Percentiles rank a stretch among this genome's conserved stretches.
phyloP scores from a whole-genome alignment of 1,139 yeast species.

The Debaryomycetaceae sp. region DNA sequence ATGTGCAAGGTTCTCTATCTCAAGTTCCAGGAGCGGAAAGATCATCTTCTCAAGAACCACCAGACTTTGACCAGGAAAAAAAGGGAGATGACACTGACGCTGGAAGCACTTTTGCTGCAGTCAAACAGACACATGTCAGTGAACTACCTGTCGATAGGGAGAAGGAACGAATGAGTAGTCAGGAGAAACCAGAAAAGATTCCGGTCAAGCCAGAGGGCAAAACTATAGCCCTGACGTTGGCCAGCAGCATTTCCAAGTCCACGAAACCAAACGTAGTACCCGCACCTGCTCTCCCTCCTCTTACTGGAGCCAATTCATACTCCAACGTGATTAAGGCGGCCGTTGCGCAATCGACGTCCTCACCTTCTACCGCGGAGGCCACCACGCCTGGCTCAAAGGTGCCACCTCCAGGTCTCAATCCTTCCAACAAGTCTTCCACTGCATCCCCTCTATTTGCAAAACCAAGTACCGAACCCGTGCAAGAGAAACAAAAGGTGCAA shows the following conservation, averaged over 20 bases:
- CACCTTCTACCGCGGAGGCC: constrained; percentile 9
- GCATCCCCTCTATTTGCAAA: constrained; percentile 17
- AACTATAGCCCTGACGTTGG: not conserved
- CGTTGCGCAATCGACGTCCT: not conserved
- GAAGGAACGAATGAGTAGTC: not conserved
- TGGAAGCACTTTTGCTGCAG: not conserved
- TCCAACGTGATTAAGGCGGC: constrained; percentile 21
- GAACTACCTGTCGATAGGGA: not conserved
- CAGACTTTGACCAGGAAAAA: not conserved
- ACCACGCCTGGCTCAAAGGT: constrained; percentile 12
- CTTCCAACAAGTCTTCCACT: constrained; percentile 4
- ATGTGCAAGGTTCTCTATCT: constrained; percentile 2
- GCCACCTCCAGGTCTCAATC: constrained; percentile 47
- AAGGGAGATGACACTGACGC: not conserved
- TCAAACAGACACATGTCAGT: not conserved
- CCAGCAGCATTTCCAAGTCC: constrained; percentile 2
- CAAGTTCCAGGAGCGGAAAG: constrained; percentile 1
- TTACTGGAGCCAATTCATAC: constrained; percentile 14
- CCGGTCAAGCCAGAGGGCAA: not conserved
- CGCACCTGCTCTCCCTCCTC: constrained; percentile 16
- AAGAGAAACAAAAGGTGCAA: not conserved
- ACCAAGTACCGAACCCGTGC: not conserved
- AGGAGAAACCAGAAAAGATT: not conserved
- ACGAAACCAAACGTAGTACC: constrained; percentile 10
- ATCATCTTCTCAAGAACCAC: not conserved